A percentile compares a stretch with the other conserved stretches of the same genome.
Conservation (phyloP, 371 early-diverging fungal species). For the Phascolomyces articulosus region DNA sequence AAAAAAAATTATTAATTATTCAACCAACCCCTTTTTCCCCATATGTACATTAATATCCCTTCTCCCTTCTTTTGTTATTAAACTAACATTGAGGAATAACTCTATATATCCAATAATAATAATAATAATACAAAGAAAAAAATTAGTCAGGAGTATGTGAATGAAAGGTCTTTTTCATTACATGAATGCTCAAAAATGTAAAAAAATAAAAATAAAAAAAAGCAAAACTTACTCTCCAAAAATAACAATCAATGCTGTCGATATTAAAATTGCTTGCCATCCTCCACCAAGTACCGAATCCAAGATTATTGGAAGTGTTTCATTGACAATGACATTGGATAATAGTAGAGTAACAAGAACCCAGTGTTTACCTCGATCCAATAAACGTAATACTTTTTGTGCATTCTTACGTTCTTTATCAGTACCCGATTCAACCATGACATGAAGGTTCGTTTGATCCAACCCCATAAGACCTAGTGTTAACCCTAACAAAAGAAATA, state of each 20-base stretch:
- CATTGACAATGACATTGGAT: conserved; percentile 92
- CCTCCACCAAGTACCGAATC: conserved; percentile 81
- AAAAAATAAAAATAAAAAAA: conserved; percentile 16
- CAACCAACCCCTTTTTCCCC: neutral
- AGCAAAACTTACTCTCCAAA: conserved; percentile 83
- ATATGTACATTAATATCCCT: neutral
- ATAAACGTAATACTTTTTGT: conserved; percentile 65
- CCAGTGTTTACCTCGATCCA: conserved; percentile 80
- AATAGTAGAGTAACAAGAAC: conserved; percentile 89
- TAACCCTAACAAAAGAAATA: conserved; percentile 59
- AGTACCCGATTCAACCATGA: conserved; percentile 74
- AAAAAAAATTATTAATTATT: neutral
- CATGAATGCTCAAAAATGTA: too few relatives aligned
- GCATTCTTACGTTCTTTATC: conserved; percentile 69
- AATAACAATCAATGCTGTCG: conserved; percentile 86
- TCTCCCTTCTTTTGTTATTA: neutral
- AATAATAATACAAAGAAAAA: conserved; percentile 20
- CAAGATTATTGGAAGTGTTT: conserved; percentile 92
- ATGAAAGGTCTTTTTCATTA: too few relatives aligned
- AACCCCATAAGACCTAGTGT: conserved; percentile 87
- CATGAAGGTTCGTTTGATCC: conserved; percentile 71
- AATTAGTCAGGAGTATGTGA: too few relatives aligned
- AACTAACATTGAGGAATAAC: conserved; percentile 50
- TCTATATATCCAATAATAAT: conserved; percentile 20
- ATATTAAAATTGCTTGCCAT: conserved; percentile 87